Evolutionary conservation across 2,329 filamentous ascomycete species (phyloP).

Genomic region (Stagonosporopsis chrysanthemi): DNA sequence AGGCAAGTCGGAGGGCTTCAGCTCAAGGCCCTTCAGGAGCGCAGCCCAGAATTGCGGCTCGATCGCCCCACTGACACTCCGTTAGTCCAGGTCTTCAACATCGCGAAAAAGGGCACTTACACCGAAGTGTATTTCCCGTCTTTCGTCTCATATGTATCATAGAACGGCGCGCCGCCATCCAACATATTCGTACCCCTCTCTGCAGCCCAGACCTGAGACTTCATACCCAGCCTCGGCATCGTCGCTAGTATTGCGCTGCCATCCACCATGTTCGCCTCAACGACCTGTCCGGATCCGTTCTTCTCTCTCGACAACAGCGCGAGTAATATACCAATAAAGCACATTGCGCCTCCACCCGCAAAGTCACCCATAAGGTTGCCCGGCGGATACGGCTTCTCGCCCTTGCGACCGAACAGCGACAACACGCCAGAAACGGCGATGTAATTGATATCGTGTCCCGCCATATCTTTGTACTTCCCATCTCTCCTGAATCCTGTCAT

Average conservation of each 20-base stretch:
- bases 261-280: slow-evolving; percentile 98
- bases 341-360: slow-evolving; percentile 82
- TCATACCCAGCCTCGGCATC: slow-evolving; percentile 74
- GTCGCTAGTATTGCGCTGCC: slow-evolving; percentile 80
- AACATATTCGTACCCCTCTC: slow-evolving; percentile 78
- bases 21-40: slow-evolving; percentile 71
- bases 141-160: slow-evolving; percentile 85
- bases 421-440: slow-evolving; percentile 86
- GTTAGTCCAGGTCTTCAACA: slow-evolving; percentile 9
- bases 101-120: slow-evolving; percentile 28
- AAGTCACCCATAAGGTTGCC: slow-evolving; percentile 90
- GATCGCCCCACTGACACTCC: slow-evolving; percentile 68
- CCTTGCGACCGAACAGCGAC: slow-evolving; percentile 73
- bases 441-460: slow-evolving; percentile 96
- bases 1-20: slow-evolving; percentile 58
- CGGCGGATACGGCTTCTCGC: slow-evolving; percentile 77
- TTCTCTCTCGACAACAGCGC: slow-evolving; percentile 73
- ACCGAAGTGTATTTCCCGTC: slow-evolving; percentile 84
- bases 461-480: slow-evolving; percentile 85
- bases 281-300: slow-evolving; percentile 79
- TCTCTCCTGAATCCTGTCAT: slow-evolving; percentile 91
- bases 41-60: slow-evolving; percentile 84
- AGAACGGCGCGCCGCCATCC: slow-evolving; percentile 87
- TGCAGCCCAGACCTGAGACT: slow-evolving; percentile 67
- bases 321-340: slow-evolving; percentile 82